Evolutionary conservation across 345 rosid genomes (phyloP).

Genomic region (Eucalyptus victrix): DNA sequence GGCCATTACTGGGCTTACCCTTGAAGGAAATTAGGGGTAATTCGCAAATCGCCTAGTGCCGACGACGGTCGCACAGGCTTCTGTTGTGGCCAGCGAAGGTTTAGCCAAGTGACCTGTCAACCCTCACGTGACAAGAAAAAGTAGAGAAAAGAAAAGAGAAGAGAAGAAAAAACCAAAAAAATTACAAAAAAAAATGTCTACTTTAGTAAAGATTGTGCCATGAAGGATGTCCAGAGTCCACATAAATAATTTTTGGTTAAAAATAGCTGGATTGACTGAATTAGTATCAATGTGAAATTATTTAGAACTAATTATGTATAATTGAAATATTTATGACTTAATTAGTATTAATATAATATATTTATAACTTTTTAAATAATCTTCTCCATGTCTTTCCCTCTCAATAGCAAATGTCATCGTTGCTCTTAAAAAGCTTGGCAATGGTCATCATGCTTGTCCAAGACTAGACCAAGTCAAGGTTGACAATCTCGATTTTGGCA

Average conservation of each 20-base stretch:
- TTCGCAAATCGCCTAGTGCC: fast-evolving
- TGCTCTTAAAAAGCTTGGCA: fast-evolving
- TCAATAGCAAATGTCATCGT: too few species aligned
- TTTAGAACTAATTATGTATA: too few species aligned
- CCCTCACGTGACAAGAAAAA: fast-evolving
- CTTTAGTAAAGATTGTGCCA: fast-evolving
- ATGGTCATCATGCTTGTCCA: too few species aligned
- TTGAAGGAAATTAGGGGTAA: not conserved
- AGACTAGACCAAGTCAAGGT: too few species aligned
- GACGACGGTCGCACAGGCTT: fast-evolving
- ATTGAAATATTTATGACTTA: too few species aligned
- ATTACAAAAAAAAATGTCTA: fast-evolving
- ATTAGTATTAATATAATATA: too few species aligned
- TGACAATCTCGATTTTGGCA: too few species aligned
- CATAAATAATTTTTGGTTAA: fast-evolving
- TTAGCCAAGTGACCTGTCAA: fast-evolving
- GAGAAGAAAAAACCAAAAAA: too few species aligned
- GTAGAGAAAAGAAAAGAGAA: fast-evolving
- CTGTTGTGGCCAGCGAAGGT: fast-evolving
- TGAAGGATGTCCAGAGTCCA: fast-evolving
- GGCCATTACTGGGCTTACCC: not conserved
- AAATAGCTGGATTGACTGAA: fast-evolving
- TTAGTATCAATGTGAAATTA: fast-evolving
- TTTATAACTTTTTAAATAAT: fast-evolving
- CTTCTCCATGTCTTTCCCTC: too few species aligned